These are phyloP conservation scores for Starmerella geochares DNA, from an alignment of 805 yeast genomes.

Conservation along the genomic window DNA sequence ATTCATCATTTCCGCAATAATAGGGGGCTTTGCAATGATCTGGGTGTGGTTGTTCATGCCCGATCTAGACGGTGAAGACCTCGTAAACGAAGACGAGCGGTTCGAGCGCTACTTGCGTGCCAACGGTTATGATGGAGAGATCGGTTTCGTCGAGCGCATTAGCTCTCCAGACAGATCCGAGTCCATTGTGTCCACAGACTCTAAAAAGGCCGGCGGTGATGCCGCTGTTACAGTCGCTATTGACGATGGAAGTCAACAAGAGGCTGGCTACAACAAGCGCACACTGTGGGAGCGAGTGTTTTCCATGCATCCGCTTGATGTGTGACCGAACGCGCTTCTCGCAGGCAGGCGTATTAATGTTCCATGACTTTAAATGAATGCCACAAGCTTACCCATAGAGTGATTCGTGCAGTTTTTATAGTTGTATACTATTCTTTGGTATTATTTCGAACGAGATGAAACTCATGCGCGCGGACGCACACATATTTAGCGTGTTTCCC, in stretches of 20 bases:
- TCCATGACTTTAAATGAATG: too few species aligned
- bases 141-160: conserved; percentile 30
- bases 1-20: conserved; percentile 64
- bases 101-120: conserved; percentile 49
- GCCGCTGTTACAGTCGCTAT: not conserved
- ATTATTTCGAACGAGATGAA: not conserved
- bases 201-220: not conserved
- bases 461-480: too few species aligned
- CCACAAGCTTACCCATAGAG: too few species aligned
- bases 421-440: too few species aligned
- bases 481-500: too few species aligned
- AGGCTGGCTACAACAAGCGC: not conserved
- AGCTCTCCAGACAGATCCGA: not conserved
- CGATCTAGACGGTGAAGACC: conserved; percentile 56
- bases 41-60: conserved; percentile 56
- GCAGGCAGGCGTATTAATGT: too few species aligned
- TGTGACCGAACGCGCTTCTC: too few species aligned
- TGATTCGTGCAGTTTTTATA: too few species aligned
- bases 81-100: conserved; percentile 50
- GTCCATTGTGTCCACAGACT: not conserved
- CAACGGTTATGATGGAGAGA: conserved; percentile 47
- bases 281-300: conserved; percentile 14
- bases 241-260: not conserved
- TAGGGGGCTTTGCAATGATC: conserved; percentile 56
- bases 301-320: conserved; percentile 12